Conservation (phyloP, 1,284 basidiomycete genomes). For the Marasmius fiardii region DNA sequence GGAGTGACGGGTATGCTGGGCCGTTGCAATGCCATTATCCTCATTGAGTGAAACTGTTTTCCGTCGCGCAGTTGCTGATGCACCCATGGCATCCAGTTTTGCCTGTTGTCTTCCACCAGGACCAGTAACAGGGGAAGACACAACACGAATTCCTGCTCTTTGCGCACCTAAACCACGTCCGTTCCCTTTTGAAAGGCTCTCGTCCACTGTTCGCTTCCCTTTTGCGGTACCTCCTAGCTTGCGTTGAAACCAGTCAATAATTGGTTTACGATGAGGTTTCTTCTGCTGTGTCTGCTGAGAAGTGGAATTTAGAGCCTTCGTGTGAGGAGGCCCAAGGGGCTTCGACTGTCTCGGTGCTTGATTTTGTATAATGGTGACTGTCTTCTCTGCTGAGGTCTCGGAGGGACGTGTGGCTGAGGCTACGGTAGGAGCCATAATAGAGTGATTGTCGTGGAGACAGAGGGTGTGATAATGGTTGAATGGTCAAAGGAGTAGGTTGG, state of each 20-base stretch:
- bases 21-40: constrained; percentile 40
- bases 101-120: constrained; percentile 32
- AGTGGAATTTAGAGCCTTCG: constrained; percentile 1
- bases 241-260: constrained; percentile 89
- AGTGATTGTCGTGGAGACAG: background rate
- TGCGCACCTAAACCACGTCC: constrained; percentile 23
- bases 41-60: constrained; percentile 66
- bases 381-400: background rate
- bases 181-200: constrained; percentile 25
- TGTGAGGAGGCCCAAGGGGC: background rate
- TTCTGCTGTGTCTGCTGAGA: constrained; percentile 42
- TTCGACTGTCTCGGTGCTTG: constrained; percentile 3
- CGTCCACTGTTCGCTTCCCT: constrained; percentile 30
- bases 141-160: constrained; percentile 32
- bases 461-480: background rate
- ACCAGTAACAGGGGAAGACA: constrained; percentile 22
- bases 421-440: background rate
- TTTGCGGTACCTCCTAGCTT: constrained; percentile 74
- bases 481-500: background rate
- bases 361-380: background rate
- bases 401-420: background rate
- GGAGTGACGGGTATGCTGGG: constrained; percentile 23
- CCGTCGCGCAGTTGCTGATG: constrained; percentile 32
- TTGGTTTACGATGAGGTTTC: constrained; percentile 73
- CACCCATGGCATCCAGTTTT: constrained; percentile 31